Percentiles rank a stretch among this genome's conserved stretches.
phyloP scores from a whole-genome alignment of 148 eudicot species.

The Oxyria digyna region DNA sequence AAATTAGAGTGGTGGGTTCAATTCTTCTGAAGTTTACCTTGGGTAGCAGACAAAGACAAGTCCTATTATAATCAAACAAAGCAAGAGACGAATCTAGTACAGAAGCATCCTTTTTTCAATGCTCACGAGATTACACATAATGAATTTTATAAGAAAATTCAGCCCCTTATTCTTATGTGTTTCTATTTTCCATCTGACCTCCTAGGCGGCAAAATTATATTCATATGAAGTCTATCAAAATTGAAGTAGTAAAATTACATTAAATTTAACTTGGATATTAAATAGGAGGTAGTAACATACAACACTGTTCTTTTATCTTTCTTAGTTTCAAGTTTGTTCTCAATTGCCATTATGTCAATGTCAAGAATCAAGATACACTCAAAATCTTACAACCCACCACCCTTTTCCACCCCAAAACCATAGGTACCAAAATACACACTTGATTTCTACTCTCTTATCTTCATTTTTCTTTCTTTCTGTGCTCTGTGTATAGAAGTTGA shows the following conservation, averaged over 20 bases:
- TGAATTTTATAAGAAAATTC: background rate
- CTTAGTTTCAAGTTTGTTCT: background rate
- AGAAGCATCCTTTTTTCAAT: background rate
- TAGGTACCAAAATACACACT: background rate
- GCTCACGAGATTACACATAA: background rate
- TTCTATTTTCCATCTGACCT: background rate
- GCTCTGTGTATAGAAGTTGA: background rate
- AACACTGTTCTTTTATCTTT: background rate
- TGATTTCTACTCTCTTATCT: background rate
- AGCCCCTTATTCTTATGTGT: constrained; percentile 1
- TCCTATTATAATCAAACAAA: background rate
- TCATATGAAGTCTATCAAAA: no score
- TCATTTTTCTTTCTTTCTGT: background rate
- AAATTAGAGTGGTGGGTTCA: background rate
- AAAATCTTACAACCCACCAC: background rate
- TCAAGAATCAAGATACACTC: constrained; percentile 2
- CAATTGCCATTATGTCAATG: constrained; percentile 3
- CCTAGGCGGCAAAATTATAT: background rate
- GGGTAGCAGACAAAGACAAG: background rate
- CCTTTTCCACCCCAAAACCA: background rate
- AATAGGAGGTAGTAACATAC: no score
- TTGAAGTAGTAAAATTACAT: no score
- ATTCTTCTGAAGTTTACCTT: background rate
- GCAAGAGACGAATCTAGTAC: constrained; percentile 1
- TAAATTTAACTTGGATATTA: no score